Evolutionary conservation across 2,329 filamentous ascomycete genomes (phyloP).

Genomic region (Nectriaceae sp.): DNA sequence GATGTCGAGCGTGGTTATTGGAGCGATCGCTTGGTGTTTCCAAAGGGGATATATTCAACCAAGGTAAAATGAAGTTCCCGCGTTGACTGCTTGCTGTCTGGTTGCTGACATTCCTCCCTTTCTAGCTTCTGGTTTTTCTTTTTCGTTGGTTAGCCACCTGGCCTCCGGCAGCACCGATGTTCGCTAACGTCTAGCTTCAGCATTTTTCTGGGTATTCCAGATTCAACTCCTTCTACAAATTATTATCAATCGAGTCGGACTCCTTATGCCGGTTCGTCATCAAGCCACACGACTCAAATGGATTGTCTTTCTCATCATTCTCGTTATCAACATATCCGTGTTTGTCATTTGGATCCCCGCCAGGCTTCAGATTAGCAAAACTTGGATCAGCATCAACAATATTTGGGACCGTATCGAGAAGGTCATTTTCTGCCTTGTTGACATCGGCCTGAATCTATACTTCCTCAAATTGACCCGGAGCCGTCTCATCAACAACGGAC

Average conservation of each 20-base stretch:
- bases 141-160: constrained; percentile 15
- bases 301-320: constrained; percentile 46
- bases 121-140: constrained; percentile 25
- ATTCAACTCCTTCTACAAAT: constrained; percentile 55
- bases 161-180: background rate
- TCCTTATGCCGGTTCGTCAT: constrained; percentile 44
- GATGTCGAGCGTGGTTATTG: constrained; percentile 23
- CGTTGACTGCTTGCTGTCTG: background rate
- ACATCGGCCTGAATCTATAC: constrained; percentile 50
- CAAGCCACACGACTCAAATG: constrained; percentile 44
- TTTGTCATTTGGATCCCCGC: constrained; percentile 58
- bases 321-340: constrained; percentile 52
- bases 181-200: constrained; percentile 2
- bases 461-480: constrained; percentile 49
- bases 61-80: constrained; percentile 7
- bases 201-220: constrained; percentile 40
- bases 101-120: background rate
- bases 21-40: constrained; percentile 22
- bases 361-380: constrained; percentile 43
- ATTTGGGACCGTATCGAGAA: constrained; percentile 57
- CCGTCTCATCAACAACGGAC: constrained; percentile 47
- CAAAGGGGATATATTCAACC: constrained; percentile 25
- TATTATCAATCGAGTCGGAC: constrained; percentile 53
- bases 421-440: constrained; percentile 50
- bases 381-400: constrained; percentile 46